Base-by-base conservation (phyloP, 306 rosid genomes). In the Ceratonia siliqua region DNA sequence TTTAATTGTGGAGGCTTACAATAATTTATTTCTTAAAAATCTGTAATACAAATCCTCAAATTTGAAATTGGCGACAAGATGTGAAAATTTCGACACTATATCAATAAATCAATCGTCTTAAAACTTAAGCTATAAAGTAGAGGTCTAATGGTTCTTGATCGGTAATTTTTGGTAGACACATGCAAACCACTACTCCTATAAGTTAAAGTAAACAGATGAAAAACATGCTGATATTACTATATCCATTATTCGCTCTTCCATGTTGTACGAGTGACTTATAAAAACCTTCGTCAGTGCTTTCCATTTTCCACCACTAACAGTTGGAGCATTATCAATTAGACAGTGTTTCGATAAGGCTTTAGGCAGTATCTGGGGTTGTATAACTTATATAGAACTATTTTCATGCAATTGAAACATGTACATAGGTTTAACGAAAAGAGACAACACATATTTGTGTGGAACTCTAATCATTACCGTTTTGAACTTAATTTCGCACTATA, bases 401-500 rank as follows among this genome's bases (percentile, higher is more conserved):
- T 32, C 30, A 13, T 6, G 24, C 30, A 13, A 69, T 18, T 10
- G 2, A 68, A 49, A 21, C 4, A 6, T 3, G 38, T 50, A 33
- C 24, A 38, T 6, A 20, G 25, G 48, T 30, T 18, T 7, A 6
- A 21, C 71, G 22, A 45, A 45, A 33, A 50, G 72, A 10, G 67
- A 71, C 58, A 5, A 15, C 12, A 12, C 61, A 38, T 68, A 20
- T 28, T 61, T 20, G 48, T 62, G 49, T 62, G 59, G 65, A 61
- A 32, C 39, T 50, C 39, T 50, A 78, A 62, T 78, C 10, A 79
- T 72, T 72, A 33, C 2, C 24, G 12, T 65, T 64, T 72, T 65
- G 70, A 72, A 35, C 43, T 14, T 55, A 22, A 33, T 20, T 32
- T 72, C 9, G 62, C 82, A 78, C 78, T 41, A 61, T 14, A 28